phyloP scores from a whole-genome alignment of 139 green algal genomes.

The Coccomyxa sp. region DNA sequence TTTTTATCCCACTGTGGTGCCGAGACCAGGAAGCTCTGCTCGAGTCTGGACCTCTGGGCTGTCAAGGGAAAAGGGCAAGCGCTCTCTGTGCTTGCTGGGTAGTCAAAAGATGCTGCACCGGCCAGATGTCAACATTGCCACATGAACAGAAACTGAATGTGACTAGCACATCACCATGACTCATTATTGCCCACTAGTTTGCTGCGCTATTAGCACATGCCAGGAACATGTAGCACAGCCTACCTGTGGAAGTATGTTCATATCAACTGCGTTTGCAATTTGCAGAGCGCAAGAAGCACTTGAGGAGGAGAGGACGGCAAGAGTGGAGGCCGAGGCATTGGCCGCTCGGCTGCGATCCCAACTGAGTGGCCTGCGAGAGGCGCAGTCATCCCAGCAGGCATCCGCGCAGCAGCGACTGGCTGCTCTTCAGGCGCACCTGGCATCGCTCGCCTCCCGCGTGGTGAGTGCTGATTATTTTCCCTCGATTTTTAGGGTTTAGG shows the following conservation, averaged over 20 bases:
- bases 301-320: not conserved
- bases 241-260: not conserved
- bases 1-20: not conserved
- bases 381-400: not conserved
- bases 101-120: no score
- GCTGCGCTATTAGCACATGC: no score
- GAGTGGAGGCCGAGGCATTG: not conserved
- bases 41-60: not conserved
- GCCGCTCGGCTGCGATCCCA: not conserved
- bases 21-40: not conserved
- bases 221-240: no score
- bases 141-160: no score
- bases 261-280: not conserved
- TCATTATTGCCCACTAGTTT: no score
- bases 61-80: no score
- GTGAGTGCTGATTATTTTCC: not conserved
- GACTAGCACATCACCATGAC: no score
- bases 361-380: not conserved
- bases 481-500: no score
- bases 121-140: no score
- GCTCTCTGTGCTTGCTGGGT: no score
- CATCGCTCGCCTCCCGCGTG: not conserved
- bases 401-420: not conserved
- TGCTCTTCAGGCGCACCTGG: not conserved
- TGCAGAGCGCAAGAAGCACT: not conserved